These are phyloP conservation scores for Fusarium transvaalense DNA, from an alignment of 2,329 filamentous ascomycete species.

Conservation along the genomic window DNA sequence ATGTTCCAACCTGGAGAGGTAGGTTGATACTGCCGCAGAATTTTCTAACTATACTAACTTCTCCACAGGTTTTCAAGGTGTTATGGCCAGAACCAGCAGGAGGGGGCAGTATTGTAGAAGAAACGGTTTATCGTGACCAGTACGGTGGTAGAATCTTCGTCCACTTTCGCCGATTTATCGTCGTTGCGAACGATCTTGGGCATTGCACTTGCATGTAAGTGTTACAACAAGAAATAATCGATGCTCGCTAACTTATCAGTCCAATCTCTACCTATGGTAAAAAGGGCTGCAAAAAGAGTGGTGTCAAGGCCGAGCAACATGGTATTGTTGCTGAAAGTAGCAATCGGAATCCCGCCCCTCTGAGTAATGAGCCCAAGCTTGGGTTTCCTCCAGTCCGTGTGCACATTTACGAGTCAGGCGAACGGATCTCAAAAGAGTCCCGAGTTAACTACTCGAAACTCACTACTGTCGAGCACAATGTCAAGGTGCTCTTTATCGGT, in stretches of 20 bases:
- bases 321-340: constrained; percentile 63
- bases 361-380: constrained; percentile 60
- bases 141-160: constrained; percentile 59
- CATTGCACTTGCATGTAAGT: constrained; percentile 69
- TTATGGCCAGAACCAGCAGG: constrained; percentile 67
- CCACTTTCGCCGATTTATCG: constrained; percentile 67
- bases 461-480: constrained; percentile 69
- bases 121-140: constrained; percentile 52
- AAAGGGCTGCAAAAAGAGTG: constrained; percentile 65
- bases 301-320: constrained; percentile 65
- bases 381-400: constrained; percentile 63
- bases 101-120: constrained; percentile 52
- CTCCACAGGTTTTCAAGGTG: constrained; percentile 65
- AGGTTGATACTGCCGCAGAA: background rate
- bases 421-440: constrained; percentile 63
- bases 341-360: constrained; percentile 47
- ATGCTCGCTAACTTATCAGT: constrained; percentile 51
- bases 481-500: constrained; percentile 70
- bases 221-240: background rate
- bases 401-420: constrained; percentile 57
- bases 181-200: constrained; percentile 64
- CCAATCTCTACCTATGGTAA: constrained; percentile 69
- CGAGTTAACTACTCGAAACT: constrained; percentile 70
- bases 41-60: constrained; percentile 1
- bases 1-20: constrained; percentile 59